These are phyloP conservation scores for Chimonanthus salicifolius DNA, from an alignment of 164 flowering plant genomes.

Conservation along the genomic window DNA sequence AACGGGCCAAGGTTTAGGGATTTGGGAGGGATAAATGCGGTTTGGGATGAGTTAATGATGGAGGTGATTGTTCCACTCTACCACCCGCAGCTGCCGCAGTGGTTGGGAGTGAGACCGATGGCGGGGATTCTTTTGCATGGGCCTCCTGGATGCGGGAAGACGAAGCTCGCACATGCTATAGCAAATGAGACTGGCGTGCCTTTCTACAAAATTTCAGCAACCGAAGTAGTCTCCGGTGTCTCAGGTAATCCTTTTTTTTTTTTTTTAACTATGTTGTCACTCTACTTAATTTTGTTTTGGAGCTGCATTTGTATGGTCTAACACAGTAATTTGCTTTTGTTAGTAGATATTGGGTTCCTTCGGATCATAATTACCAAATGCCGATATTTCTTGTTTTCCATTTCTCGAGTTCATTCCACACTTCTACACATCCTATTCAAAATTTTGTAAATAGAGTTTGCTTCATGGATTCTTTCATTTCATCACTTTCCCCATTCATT, in stretches of 20 bases:
- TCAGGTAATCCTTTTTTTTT: conserved; percentile 44
- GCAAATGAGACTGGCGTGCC: conserved; percentile 91
- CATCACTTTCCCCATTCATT: no score
- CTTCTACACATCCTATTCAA: no score
- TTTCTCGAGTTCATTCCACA: no score
- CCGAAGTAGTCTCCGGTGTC: conserved; percentile 88
- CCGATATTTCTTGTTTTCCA: no score
- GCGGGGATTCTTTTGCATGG: conserved; percentile 83
- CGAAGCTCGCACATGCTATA: conserved; percentile 86
- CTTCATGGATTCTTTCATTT: no score
- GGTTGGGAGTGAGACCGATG: conserved; percentile 72
- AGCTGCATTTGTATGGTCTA: no score
- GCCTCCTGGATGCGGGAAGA: conserved; percentile 99
- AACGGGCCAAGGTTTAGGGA: conserved; percentile 73
- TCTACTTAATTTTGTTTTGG: no score
- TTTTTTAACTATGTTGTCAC: no score
- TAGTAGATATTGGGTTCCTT: no score
- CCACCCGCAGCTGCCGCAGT: conserved; percentile 51
- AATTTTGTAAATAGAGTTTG: no score
- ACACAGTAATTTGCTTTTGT: no score
- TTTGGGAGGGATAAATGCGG: conserved; percentile 67
- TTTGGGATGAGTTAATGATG: conserved; percentile 68
- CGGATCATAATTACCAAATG: no score
- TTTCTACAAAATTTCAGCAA: conserved; percentile 80
- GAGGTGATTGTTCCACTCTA: conserved; percentile 69